Base-by-base conservation (phyloP, 2,329 filamentous ascomycete genomes). In the Fusarium subglutinans region DNA sequence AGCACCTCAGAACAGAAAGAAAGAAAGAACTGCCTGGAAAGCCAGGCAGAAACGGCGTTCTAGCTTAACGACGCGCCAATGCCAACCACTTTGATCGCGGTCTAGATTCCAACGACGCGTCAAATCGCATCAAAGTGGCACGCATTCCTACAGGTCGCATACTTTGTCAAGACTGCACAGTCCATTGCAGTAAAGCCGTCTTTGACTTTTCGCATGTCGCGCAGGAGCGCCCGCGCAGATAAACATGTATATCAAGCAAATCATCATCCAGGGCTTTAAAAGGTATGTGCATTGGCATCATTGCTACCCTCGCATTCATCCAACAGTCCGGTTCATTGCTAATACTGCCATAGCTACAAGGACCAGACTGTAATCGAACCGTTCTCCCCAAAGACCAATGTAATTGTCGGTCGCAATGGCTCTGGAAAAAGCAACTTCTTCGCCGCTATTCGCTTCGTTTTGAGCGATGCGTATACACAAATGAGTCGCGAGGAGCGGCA, bases 381-480 rank as follows among this genome's bases (percentile, higher is more conserved):
- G 70, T 99, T 99, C 84, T 98, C 96, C 50, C 92, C 96, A 60
- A 97, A 97, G 80, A 96, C 96, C 80, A 99, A 99, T 86, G 95
- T 99, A 77, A 97, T 99, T 79, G 96, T 99, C 80, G 96, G 96
- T 77, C 96, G 96, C 86, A 99, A 99, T 91, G 96, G 96, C 76
- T 98, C 96, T 6, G 96, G 96, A 80, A 99, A 99, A 89, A 98
- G 95, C 83, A 99, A 99, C 86, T 99, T 99, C 90, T 99, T 99
- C 84, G 96, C 96, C 58, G 96, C 96, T 50, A 98, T 99, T 83
- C 95, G 96, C 66, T 99, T 99, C 85, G 97, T 98, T 51, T 92
- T 99, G 72, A 96, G 95, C 84, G 96, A 99, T 90, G 94, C 95
- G 75, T 99, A 99, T 84, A 97, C 94, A 50, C 94, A 97, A 82